phyloP scores from a whole-genome alignment of 116 monocot genomes.

The Posidonia oceanica region DNA sequence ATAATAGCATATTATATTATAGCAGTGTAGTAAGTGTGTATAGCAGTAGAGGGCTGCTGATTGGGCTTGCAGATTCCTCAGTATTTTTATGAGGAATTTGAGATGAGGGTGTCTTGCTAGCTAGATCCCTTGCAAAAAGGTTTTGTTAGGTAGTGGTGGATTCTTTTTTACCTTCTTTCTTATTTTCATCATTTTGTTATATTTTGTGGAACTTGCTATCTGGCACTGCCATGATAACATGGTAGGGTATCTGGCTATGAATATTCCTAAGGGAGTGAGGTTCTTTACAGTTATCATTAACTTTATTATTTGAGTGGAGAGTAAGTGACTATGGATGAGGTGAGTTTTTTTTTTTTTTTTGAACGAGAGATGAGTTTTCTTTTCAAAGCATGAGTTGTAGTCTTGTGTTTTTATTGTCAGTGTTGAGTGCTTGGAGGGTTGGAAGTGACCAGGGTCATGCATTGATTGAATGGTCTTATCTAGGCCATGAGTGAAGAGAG shows the following conservation, averaged over 20 bases:
- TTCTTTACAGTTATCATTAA: neutral
- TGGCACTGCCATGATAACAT: neutral
- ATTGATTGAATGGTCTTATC: no score
- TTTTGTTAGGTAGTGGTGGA: neutral
- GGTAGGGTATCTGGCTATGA: neutral
- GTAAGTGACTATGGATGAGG: neutral
- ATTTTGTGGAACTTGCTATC: neutral
- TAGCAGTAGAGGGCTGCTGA: neutral
- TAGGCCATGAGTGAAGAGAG: neutral
- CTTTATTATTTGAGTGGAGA: constrained; percentile 1
- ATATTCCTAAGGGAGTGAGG: neutral
- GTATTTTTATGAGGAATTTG: constrained; percentile 10
- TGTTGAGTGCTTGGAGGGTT: neutral
- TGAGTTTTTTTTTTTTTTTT: neutral
- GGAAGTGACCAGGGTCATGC: neutral
- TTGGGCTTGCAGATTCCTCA: constrained; percentile 39
- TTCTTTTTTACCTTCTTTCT: neutral
- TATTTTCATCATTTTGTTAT: neutral
- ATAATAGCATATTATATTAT: neutral
- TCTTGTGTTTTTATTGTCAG: neutral
- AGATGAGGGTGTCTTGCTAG: neutral
- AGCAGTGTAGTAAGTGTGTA: neutral
- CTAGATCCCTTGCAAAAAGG: neutral
- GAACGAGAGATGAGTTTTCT: no score
- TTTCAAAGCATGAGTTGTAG: neutral